A percentile compares a stretch with the other conserved stretches of the same genome.
Evolutionary conservation across 1,284 basidiomycete genomes (phyloP).

Genomic region (Puccinia coronata): DNA sequence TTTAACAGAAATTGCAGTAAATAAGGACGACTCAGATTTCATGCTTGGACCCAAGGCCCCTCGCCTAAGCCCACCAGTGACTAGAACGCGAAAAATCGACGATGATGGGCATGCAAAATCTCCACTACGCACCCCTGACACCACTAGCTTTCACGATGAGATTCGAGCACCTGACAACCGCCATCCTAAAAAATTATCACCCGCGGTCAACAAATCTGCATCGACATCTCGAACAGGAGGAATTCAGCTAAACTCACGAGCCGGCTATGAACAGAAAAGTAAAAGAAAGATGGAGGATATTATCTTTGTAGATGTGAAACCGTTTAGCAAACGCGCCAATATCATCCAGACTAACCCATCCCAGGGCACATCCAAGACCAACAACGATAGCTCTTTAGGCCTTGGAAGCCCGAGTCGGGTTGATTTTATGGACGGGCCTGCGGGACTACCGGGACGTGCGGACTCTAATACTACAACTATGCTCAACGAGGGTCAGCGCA

Average conservation of each 20-base stretch:
- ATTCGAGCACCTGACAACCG: neutral
- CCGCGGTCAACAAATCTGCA: too few species aligned
- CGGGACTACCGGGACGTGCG: too few species aligned
- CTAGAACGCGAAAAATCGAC: neutral
- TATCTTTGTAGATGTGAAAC: neutral
- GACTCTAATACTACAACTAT: neutral
- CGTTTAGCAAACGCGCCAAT: constrained; percentile 4
- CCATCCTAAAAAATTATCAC: too few species aligned
- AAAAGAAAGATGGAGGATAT: constrained; percentile 9
- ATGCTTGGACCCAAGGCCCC: neutral
- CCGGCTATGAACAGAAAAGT: neutral
- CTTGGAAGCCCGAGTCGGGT: neutral
- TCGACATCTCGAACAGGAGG: too few species aligned
- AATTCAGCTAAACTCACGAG: too few species aligned
- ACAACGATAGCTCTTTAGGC: too few species aligned
- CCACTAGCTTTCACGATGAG: too few species aligned
- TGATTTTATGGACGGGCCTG: neutral
- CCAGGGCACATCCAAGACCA: neutral
- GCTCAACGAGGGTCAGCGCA: neutral
- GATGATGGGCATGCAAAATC: neutral
- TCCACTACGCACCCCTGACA: neutral
- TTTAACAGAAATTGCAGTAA: neutral
- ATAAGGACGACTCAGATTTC: neutral
- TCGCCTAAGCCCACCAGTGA: neutral
- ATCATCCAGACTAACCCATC: neutral